phyloP scores from a whole-genome alignment of 2,329 filamentous ascomycete genomes.

The Aspergillus aculeatus region DNA sequence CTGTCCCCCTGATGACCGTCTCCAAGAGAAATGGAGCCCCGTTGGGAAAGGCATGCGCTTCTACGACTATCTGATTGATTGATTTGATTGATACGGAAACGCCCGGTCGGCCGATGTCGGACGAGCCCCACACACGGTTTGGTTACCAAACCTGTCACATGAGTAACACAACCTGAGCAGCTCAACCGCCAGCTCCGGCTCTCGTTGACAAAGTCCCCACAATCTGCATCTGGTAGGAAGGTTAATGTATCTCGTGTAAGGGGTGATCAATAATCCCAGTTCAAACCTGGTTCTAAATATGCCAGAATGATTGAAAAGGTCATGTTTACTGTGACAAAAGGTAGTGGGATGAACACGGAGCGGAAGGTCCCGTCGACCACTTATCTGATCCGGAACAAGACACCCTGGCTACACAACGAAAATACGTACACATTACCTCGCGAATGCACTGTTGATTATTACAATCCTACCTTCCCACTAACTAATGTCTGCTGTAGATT shows the following conservation, averaged over 20 bases:
- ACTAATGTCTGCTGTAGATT: background rate
- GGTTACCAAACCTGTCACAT: background rate
- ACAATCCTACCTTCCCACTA: background rate
- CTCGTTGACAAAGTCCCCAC: background rate
- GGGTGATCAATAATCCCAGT: background rate
- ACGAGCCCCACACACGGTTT: background rate
- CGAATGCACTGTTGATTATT: background rate
- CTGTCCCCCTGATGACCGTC: background rate
- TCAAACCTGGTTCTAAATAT: background rate
- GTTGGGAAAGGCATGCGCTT: background rate
- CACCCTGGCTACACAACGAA: background rate
- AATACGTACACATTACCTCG: background rate
- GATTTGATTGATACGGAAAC: slow-evolving; percentile 9
- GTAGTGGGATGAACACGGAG: slow-evolving; percentile 16
- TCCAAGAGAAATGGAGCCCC: background rate
- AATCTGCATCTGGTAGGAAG: background rate
- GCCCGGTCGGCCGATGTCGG: slow-evolving; percentile 5
- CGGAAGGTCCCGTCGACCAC: slow-evolving; percentile 6
- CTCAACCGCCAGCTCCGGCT: background rate
- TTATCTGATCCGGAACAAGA: slow-evolving; percentile 24
- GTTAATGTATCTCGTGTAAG: background rate
- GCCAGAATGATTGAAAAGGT: background rate
- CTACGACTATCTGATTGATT: slow-evolving; percentile 7
- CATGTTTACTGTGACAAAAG: too few relatives aligned
- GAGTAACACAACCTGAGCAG: background rate